Percentiles rank a stretch among this genome's conserved stretches.
These are phyloP conservation scores for Boletus fagicola DNA, from an alignment of 768 basidiomycete genomes.

Conservation along the genomic window DNA sequence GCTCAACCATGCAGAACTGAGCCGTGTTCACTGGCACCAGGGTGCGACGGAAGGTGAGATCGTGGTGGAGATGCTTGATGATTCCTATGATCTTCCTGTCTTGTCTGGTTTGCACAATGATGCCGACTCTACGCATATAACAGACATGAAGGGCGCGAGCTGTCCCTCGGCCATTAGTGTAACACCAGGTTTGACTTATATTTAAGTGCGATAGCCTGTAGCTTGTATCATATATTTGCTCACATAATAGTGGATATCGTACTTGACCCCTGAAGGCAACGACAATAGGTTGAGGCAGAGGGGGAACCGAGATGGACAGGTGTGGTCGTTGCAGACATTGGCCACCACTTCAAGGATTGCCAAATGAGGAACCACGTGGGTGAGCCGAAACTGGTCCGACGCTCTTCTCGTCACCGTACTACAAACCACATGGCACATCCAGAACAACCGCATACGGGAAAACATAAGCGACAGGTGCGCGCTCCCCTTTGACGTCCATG, in stretches of 20 bases:
- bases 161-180: neutral
- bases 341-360: no score
- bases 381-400: no score
- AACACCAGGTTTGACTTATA: neutral
- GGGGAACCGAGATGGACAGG: neutral
- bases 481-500: no score
- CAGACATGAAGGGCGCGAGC: neutral
- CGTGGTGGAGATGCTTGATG: constrained; percentile 12
- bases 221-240: neutral
- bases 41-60: constrained; percentile 40
- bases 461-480: no score
- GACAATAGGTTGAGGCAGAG: neutral
- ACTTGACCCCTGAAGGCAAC: neutral
- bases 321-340: no score
- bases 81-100: constrained; percentile 1
- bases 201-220: neutral
- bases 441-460: no score
- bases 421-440: no score
- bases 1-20: constrained; percentile 45
- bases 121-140: neutral
- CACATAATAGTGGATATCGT: neutral
- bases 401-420: no score
- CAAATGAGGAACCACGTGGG: no score
- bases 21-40: constrained; percentile 39
- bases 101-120: neutral